Conservation (phyloP, 345 rosid species). For the Jatropha curcas region DNA sequence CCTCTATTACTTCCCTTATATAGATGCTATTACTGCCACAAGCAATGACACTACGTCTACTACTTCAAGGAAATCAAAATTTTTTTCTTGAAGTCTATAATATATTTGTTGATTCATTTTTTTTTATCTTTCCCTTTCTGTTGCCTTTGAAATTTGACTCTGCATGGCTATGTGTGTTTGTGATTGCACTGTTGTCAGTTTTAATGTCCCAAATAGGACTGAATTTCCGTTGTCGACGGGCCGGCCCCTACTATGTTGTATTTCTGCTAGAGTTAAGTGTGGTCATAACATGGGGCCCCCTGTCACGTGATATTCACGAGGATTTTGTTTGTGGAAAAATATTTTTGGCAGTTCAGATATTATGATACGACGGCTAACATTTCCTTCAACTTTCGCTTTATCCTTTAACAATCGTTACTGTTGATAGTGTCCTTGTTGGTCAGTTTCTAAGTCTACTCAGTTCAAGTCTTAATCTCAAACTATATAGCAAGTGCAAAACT, state of each 20-base stretch:
- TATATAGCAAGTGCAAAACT: too few species aligned
- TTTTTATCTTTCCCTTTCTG: not conserved
- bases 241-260: slow-evolving; percentile 59
- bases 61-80: too few species aligned
- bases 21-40: slow-evolving; percentile 24
- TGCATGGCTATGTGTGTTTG: not conserved
- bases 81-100: not conserved
- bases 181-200: slow-evolving; percentile 26
- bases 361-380: not conserved
- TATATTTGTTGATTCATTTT: not conserved
- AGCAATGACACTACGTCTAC: too few species aligned
- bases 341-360: not conserved
- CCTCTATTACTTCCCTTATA: not conserved
- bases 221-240: slow-evolving; percentile 29
- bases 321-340: slow-evolving; percentile 17
- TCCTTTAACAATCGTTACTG: not conserved
- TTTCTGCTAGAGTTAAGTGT: slow-evolving; percentile 31
- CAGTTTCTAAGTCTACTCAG: not conserved
- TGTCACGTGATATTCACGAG: slow-evolving; percentile 47
- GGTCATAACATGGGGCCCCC: slow-evolving; percentile 47
- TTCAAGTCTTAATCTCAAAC: too few species aligned
- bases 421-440: not conserved
- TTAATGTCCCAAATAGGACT: slow-evolving; percentile 23
- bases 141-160: slow-evolving; percentile 10
- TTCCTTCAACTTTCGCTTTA: not conserved